Evolutionary conservation across 2,329 filamentous ascomycete species (phyloP).

Genomic region (Akanthomyces muscarius): DNA sequence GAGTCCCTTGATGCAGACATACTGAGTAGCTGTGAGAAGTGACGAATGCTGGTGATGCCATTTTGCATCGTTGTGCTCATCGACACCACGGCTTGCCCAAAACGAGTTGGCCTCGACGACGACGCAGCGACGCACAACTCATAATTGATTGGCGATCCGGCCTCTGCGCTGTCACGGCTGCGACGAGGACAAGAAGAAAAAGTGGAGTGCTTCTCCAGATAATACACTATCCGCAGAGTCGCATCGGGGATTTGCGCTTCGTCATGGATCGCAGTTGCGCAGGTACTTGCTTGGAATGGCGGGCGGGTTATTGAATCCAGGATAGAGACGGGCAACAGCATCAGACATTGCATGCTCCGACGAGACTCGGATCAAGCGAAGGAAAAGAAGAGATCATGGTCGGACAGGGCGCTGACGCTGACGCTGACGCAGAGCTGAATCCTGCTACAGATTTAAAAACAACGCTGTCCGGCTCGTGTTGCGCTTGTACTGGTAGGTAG

Average conservation of each 20-base stretch:
- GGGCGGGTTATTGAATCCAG: too few species aligned
- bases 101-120: neutral
- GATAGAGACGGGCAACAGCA: too few species aligned
- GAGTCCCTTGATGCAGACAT: too few species aligned
- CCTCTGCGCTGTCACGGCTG: neutral
- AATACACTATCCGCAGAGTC: neutral
- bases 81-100: neutral
- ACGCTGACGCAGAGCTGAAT: neutral
- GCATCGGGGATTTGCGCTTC: neutral
- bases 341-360: too few species aligned
- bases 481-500: too few species aligned
- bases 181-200: neutral
- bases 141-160: neutral
- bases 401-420: neutral
- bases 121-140: neutral
- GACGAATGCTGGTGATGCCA: neutral
- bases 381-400: neutral
- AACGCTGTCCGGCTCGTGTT: neutral
- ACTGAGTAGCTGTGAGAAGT: too few species aligned
- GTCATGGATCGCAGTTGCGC: neutral
- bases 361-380: too few species aligned
- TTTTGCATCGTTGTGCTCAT: neutral
- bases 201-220: constrained; percentile 4
- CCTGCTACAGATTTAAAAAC: neutral
- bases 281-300: too few species aligned